These are phyloP conservation scores for Penicillium sp. DNA, from an alignment of 2,329 filamentous ascomycete genomes.

Conservation along the genomic window DNA sequence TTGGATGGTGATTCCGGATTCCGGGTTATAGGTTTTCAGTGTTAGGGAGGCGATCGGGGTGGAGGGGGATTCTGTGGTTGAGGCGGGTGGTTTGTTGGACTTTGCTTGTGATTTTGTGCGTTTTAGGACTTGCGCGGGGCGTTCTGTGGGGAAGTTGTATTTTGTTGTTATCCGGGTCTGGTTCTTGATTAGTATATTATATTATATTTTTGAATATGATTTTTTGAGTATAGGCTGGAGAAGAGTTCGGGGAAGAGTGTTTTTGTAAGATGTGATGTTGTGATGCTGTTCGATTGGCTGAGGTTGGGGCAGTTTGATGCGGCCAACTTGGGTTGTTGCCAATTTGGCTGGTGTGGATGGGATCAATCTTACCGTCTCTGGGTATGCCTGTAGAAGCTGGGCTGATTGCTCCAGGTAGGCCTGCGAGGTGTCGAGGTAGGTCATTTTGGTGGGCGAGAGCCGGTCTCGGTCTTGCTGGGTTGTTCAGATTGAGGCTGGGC, in stretches of 20 bases:
- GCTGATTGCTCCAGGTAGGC: conserved; percentile 90
- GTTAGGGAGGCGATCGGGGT: conserved; percentile 70
- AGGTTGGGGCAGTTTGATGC: background rate
- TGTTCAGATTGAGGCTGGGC: conserved; percentile 4
- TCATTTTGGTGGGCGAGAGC: conserved; percentile 61
- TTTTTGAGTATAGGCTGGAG: conserved; percentile 1
- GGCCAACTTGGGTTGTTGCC: background rate
- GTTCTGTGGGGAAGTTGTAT: conserved; percentile 69
- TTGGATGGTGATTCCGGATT: conserved; percentile 80
- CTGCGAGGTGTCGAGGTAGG: conserved; percentile 78
- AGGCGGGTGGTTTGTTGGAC: conserved; percentile 31
- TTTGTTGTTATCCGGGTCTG: conserved; percentile 91
- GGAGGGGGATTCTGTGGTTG: conserved; percentile 63
- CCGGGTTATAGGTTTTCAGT: conserved; percentile 87
- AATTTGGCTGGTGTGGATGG: background rate
- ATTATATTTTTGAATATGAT: background rate
- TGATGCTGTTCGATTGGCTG: background rate
- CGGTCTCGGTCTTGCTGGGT: conserved; percentile 16
- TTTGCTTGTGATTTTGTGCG: conserved; percentile 37
- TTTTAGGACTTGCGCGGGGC: conserved; percentile 29
- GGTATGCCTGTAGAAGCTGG: conserved; percentile 83
- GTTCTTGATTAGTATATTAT: conserved; percentile 2
- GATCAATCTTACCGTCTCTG: conserved; percentile 68
- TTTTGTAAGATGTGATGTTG: background rate
- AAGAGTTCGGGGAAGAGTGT: background rate